Evolutionary conservation across 2,329 filamentous ascomycete genomes (phyloP).

Genomic region (Atkinsonella hypoxylon): DNA sequence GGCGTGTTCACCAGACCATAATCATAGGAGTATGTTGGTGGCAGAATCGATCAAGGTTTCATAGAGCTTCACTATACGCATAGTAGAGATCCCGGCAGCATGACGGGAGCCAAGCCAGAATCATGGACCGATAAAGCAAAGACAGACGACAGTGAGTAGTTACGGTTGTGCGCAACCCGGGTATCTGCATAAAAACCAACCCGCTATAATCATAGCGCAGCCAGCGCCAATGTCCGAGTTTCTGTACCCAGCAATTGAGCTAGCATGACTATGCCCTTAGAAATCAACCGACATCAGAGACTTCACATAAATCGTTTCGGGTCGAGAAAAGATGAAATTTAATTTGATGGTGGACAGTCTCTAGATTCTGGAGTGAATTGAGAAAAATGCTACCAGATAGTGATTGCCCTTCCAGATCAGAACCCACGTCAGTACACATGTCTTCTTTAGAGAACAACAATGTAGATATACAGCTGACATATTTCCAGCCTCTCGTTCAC

Average conservation of each 20-base stretch:
- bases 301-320: no score
- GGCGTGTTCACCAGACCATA: neutral
- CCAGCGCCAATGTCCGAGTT: neutral
- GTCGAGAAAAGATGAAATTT: neutral
- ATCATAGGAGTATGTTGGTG: neutral
- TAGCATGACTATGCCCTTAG: no score
- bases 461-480: neutral
- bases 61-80: no score
- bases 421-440: slow-evolving; percentile 33
- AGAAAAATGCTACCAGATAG: slow-evolving; percentile 24
- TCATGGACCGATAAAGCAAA: neutral
- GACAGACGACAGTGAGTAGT: neutral
- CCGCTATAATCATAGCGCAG: slow-evolving; percentile 1
- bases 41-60: neutral
- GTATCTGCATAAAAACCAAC: slow-evolving; percentile 1
- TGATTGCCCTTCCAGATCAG: slow-evolving; percentile 28
- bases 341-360: neutral
- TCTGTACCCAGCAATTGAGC: neutral
- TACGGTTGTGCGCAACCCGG: neutral
- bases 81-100: no score
- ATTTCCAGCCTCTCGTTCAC: slow-evolving; percentile 63
- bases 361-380: neutral
- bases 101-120: neutral
- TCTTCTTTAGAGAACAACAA: neutral
- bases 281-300: no score